Conservation (phyloP, 805 yeast species). For the Kuraishia molischiana region DNA sequence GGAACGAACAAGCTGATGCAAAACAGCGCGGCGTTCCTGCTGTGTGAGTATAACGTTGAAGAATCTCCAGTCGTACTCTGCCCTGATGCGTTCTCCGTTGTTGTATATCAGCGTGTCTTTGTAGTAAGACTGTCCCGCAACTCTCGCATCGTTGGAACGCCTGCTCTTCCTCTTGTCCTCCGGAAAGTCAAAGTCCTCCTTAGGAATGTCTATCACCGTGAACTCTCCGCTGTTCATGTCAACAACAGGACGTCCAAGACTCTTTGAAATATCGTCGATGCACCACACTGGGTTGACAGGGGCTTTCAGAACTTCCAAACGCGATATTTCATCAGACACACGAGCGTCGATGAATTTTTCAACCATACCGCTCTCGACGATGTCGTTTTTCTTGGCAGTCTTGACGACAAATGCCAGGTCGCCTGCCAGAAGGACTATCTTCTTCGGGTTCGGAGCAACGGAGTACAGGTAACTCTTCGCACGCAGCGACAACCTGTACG, state of each 20-base stretch:
- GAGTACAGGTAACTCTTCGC: constrained; percentile 32
- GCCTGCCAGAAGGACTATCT: constrained; percentile 29
- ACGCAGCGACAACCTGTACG: constrained; percentile 25
- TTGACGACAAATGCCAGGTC: constrained; percentile 29
- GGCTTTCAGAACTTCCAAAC: constrained; percentile 18
- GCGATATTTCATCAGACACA: constrained; percentile 10
- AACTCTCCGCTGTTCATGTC: constrained; percentile 13
- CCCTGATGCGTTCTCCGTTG: constrained; percentile 21
- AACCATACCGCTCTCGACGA: constrained; percentile 22
- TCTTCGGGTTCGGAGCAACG: constrained; percentile 34
- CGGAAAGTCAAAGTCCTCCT: constrained; percentile 16
- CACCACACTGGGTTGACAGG: constrained; percentile 19
- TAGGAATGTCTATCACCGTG: constrained; percentile 10
- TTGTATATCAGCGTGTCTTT: constrained; percentile 19
- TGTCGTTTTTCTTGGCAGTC: constrained; percentile 18
- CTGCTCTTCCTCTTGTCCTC: constrained; percentile 17
- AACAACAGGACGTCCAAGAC: constrained; percentile 19
- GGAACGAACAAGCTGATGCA: constrained; percentile 35
- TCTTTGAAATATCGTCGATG: constrained; percentile 15
- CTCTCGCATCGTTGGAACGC: constrained; percentile 21
- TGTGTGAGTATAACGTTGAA: constrained; percentile 30
- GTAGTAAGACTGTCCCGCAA: constrained; percentile 20
- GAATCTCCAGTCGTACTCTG: constrained; percentile 40
- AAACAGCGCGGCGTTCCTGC: constrained; percentile 18
- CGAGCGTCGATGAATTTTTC: constrained; percentile 22